Conservation (phyloP, 2,329 filamentous ascomycete genomes). For the Arthroderma sp. region DNA sequence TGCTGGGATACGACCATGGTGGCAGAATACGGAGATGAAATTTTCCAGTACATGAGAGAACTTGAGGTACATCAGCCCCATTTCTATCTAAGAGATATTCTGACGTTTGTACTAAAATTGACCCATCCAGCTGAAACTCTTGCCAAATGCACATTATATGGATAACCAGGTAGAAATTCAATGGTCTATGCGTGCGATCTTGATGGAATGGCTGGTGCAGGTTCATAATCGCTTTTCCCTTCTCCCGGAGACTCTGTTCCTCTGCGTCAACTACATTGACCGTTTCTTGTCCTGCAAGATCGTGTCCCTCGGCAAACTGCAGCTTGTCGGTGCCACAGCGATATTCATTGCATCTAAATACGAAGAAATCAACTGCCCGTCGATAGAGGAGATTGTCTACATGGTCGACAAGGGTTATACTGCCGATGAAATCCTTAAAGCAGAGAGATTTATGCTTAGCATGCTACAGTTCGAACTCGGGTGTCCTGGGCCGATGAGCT, state of each 20-base stretch:
- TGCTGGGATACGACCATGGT: slow-evolving; percentile 95
- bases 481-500: slow-evolving; percentile 99
- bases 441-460: slow-evolving; percentile 93
- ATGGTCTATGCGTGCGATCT: slow-evolving; percentile 94
- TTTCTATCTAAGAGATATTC: background rate
- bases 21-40: slow-evolving; percentile 89
- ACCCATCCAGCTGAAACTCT: slow-evolving; percentile 51
- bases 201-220: slow-evolving; percentile 97
- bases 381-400: slow-evolving; percentile 87
- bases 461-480: slow-evolving; percentile 93
- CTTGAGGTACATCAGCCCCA: slow-evolving; percentile 55
- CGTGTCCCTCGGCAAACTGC: slow-evolving; percentile 85
- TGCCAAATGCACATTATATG: slow-evolving; percentile 91
- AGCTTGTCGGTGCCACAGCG: slow-evolving; percentile 89
- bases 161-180: slow-evolving; percentile 92
- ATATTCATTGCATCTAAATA: slow-evolving; percentile 96
- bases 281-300: slow-evolving; percentile 91
- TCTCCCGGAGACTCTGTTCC: slow-evolving; percentile 86
- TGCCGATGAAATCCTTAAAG: slow-evolving; percentile 85
- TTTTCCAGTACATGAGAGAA: slow-evolving; percentile 80
- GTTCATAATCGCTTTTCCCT: slow-evolving; percentile 86
- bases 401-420: slow-evolving; percentile 94
- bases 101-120: background rate
- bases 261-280: slow-evolving; percentile 93
- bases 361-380: slow-evolving; percentile 96